A percentile compares a stretch with the other conserved stretches of the same genome.
phyloP scores from a whole-genome alignment of 2,329 filamentous ascomycete species.

The Fusarium azukiicola region DNA sequence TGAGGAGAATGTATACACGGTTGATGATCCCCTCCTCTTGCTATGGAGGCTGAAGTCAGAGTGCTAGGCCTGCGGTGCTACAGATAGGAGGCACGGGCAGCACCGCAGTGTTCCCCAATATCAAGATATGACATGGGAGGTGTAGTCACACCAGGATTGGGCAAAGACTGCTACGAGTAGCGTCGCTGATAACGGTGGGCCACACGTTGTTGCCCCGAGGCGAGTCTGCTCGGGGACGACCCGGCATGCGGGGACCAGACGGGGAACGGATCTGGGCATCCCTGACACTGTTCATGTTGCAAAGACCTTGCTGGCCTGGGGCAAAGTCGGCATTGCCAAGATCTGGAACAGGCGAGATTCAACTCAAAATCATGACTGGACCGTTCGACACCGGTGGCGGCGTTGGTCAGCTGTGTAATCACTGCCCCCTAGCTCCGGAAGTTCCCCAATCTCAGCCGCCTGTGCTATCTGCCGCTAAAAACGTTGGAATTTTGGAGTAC shows the following conservation, averaged over 20 bases:
- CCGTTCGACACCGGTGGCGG: not conserved
- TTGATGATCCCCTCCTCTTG: not conserved
- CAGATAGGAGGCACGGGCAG: slow-evolving; percentile 5
- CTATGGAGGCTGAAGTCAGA: not conserved
- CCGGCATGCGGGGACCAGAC: slow-evolving; percentile 25
- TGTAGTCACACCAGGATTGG: slow-evolving; percentile 27
- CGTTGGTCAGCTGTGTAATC: not conserved
- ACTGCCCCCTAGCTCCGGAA: not conserved
- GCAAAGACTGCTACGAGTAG: not conserved
- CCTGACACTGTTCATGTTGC: slow-evolving; percentile 1
- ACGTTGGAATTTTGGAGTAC: slow-evolving; percentile 16
- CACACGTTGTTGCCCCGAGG: not conserved
- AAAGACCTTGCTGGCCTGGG: not conserved
- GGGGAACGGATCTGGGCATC: not conserved
- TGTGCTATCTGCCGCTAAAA: slow-evolving; percentile 12
- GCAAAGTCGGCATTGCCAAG: slow-evolving; percentile 14
- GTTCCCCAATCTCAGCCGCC: slow-evolving; percentile 11
- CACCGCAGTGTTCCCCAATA: slow-evolving; percentile 3
- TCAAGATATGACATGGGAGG: slow-evolving; percentile 29
- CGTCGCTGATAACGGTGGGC: slow-evolving; percentile 39
- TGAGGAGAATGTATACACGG: not conserved
- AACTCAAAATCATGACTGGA: not conserved
- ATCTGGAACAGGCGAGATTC: slow-evolving; percentile 4
- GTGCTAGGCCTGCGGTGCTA: not conserved
- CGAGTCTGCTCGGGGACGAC: slow-evolving; percentile 16